A percentile compares a stretch with the other conserved stretches of the same genome.
Conservation (phyloP, 495 filamentous ascomycete species). For the Podospora conica region DNA sequence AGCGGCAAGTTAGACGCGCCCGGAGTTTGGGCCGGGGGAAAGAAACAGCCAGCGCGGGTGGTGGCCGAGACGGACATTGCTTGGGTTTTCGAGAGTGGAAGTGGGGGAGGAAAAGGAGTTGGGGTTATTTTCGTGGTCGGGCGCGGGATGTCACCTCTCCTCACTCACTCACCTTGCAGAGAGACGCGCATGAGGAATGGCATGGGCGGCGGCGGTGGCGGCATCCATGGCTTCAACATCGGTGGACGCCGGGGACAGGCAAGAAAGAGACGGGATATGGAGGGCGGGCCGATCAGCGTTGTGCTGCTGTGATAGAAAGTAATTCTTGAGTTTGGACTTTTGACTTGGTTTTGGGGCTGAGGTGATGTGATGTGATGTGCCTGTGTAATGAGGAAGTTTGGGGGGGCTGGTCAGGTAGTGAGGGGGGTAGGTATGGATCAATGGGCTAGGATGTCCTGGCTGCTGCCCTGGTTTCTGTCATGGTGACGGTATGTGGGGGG, state of each 20-base stretch:
- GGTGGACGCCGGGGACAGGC: neutral
- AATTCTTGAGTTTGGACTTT: neutral
- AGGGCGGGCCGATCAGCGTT: neutral
- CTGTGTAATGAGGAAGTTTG: neutral
- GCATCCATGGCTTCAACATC: neutral
- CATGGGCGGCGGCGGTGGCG: no score
- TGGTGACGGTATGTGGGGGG: neutral
- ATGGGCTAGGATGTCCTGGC: neutral
- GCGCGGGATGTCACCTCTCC: constrained; percentile 2
- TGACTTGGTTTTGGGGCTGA: neutral
- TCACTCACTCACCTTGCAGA: neutral
- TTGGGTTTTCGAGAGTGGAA: neutral
- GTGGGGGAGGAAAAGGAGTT: neutral
- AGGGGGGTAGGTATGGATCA: no score
- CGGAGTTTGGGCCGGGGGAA: neutral
- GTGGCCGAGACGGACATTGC: no score
- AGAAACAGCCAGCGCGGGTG: neutral
- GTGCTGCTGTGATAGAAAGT: neutral
- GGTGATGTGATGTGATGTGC: neutral
- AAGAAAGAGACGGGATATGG: neutral
- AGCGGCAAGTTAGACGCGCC: no score
- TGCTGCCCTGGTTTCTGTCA: neutral
- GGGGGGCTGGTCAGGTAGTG: no score
- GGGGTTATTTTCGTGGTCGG: neutral
- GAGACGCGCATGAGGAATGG: neutral